A percentile compares a stretch with the other conserved stretches of the same genome.
phyloP scores from a whole-genome alignment of 1,284 basidiomycete species.

The Apiotrichum veenhuisii region DNA sequence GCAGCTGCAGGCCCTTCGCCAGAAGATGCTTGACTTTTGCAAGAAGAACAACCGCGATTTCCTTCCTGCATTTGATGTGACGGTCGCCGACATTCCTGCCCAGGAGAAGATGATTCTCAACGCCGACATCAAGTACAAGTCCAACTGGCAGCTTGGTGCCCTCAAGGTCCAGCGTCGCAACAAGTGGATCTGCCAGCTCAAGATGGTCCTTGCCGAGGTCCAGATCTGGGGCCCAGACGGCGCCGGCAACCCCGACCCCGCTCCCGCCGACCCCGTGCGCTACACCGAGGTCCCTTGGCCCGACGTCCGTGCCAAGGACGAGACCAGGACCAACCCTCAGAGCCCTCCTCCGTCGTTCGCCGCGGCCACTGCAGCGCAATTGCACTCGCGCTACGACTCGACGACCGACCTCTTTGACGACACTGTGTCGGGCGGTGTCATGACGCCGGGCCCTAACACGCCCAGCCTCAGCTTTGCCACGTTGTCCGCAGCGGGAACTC shows the following conservation, averaged over 20 bases:
- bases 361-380: conserved; percentile 32
- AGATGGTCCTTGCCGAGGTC: conserved; percentile 63
- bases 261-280: conserved; percentile 55
- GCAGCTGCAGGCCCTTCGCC: conserved; percentile 71
- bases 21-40: conserved; percentile 77
- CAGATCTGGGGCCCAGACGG: conserved; percentile 73
- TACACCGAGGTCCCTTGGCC: conserved; percentile 73
- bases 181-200: conserved; percentile 87
- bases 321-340: conserved; percentile 13
- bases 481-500: not conserved
- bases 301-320: conserved; percentile 54
- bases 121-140: conserved; percentile 79
- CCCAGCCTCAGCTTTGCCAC: not conserved
- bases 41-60: conserved; percentile 67
- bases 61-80: conserved; percentile 64
- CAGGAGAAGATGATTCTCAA: conserved; percentile 75
- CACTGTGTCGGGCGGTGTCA: conserved; percentile 20
- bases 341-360: conserved; percentile 45
- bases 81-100: conserved; percentile 66
- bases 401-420: conserved; percentile 39
- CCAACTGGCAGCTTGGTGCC: conserved; percentile 77
- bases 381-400: conserved; percentile 41
- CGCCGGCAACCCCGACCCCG: conserved; percentile 57
- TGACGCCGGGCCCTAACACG: conserved; percentile 10
- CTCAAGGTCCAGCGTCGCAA: conserved; percentile 71